These are phyloP conservation scores for Nadsonia commutata DNA, from an alignment of 1,139 yeast species.

Conservation along the genomic window DNA sequence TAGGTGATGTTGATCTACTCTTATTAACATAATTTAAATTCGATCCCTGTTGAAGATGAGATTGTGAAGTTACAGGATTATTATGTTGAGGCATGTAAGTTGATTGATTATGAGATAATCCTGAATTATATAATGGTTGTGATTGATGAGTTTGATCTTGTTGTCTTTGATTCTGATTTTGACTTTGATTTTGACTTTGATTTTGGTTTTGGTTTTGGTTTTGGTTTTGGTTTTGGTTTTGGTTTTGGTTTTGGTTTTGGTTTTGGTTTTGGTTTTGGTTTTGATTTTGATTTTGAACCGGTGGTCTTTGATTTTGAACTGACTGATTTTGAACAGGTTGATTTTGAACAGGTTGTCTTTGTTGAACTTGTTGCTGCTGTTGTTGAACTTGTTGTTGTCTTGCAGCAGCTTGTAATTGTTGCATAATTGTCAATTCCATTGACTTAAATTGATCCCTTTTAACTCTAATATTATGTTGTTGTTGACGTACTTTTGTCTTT, in stretches of 20 bases:
- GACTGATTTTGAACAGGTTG: slow-evolving; percentile 10
- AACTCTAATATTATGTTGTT: slow-evolving; percentile 14
- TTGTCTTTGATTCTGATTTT: slow-evolving; percentile 1
- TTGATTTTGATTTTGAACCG: slow-evolving; percentile 9
- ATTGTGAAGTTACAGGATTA: slow-evolving; percentile 5
- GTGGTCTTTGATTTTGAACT: slow-evolving; percentile 8
- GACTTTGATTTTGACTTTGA: not conserved
- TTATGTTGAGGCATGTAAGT: not conserved
- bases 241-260: slow-evolving; percentile 5
- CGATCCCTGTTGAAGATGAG: slow-evolving; percentile 3
- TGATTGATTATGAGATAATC: not conserved
- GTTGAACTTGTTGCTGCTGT: slow-evolving; percentile 7
- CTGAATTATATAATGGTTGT: no score
- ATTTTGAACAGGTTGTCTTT: slow-evolving; percentile 9
- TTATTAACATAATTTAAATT: not conserved
- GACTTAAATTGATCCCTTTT: slow-evolving; percentile 14
- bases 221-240: not conserved
- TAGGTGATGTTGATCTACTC: not conserved
- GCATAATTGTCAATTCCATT: slow-evolving; percentile 15
- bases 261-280: slow-evolving; percentile 7
- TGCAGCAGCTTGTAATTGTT: slow-evolving; percentile 18
- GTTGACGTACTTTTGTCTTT: slow-evolving; percentile 12
- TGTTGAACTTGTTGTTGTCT: slow-evolving; percentile 13
- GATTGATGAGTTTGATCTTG: not conserved
- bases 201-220: not conserved